These are phyloP conservation scores for Begonia masoniana DNA, from an alignment of 306 rosid genomes.

Conservation along the genomic window DNA sequence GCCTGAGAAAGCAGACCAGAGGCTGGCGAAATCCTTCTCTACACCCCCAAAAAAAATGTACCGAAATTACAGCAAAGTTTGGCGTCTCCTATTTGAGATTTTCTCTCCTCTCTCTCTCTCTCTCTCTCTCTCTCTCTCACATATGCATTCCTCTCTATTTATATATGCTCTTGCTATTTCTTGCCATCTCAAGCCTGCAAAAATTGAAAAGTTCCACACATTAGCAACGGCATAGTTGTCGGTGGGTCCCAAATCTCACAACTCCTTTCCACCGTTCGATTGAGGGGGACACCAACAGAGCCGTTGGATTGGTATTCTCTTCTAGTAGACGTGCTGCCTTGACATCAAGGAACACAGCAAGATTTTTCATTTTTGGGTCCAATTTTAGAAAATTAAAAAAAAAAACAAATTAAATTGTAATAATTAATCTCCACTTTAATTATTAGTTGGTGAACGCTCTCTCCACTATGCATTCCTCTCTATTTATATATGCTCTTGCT, in stretches of 20 bases:
- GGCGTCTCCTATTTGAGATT: constrained; percentile 9
- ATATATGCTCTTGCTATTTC: background rate
- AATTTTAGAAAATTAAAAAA: no score
- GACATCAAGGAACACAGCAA: background rate
- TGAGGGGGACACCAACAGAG: background rate
- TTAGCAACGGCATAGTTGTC: constrained; percentile 14
- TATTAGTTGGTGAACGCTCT: no score
- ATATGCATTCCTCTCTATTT: background rate
- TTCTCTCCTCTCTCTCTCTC: background rate
- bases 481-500: background rate
- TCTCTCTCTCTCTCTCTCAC: background rate
- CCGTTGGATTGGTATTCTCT: background rate
- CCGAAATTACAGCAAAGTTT: constrained; percentile 18
- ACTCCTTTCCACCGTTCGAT: constrained; percentile 7
- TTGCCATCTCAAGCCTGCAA: constrained; percentile 4
- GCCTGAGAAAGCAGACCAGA: constrained; percentile 19
- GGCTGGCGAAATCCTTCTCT: constrained; percentile 23
- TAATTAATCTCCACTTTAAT: no score
- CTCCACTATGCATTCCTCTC: background rate
- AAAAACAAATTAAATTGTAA: no score
- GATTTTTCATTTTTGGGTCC: no score
- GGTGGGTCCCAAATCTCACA: constrained; percentile 11
- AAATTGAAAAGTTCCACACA: constrained; percentile 2
- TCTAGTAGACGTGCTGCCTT: background rate
- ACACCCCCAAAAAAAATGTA: constrained; percentile 9